Conservation (phyloP, 257 asterid genomes). For the Buddleja alternifolia region DNA sequence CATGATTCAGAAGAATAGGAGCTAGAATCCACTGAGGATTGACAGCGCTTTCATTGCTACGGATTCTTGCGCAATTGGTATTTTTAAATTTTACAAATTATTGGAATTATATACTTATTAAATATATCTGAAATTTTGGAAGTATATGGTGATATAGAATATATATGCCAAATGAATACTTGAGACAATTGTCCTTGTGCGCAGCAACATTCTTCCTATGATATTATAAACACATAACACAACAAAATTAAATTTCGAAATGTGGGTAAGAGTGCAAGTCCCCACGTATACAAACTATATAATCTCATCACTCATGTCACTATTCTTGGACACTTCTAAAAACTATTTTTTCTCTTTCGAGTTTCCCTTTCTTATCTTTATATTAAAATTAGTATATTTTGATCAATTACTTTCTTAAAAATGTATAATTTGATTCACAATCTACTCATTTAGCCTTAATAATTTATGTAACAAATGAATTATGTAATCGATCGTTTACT, state of each 20-base stretch:
- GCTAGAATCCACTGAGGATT: slow-evolving; percentile 53
- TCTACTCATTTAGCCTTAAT: too few species aligned
- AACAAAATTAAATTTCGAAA: slow-evolving; percentile 1
- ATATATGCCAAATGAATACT: slow-evolving; percentile 40
- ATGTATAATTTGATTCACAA: too few species aligned
- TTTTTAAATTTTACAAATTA: slow-evolving; percentile 28
- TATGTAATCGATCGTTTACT: too few species aligned
- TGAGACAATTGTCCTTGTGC: slow-evolving; percentile 40
- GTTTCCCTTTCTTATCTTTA: too few species aligned
- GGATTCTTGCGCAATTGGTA: slow-evolving; percentile 48
- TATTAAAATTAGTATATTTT: too few species aligned
- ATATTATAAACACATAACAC: slow-evolving; percentile 28
- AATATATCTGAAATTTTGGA: slow-evolving; percentile 59
- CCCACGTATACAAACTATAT: slow-evolving; percentile 38
- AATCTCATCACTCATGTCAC: slow-evolving; percentile 53
- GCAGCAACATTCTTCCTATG: slow-evolving; percentile 62
- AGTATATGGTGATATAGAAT: slow-evolving; percentile 33
- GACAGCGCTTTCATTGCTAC: slow-evolving; percentile 42
- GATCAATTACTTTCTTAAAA: too few species aligned
- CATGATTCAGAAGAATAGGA: slow-evolving; percentile 40
- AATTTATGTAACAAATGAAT: too few species aligned
- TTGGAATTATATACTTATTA: slow-evolving; percentile 19
- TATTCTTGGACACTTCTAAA: slow-evolving; percentile 31
- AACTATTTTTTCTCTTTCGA: neutral
- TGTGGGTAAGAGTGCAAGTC: slow-evolving; percentile 32